phyloP scores from a whole-genome alignment of 2,329 filamentous ascomycete genomes.

The Cryoendolithus antarcticus region DNA sequence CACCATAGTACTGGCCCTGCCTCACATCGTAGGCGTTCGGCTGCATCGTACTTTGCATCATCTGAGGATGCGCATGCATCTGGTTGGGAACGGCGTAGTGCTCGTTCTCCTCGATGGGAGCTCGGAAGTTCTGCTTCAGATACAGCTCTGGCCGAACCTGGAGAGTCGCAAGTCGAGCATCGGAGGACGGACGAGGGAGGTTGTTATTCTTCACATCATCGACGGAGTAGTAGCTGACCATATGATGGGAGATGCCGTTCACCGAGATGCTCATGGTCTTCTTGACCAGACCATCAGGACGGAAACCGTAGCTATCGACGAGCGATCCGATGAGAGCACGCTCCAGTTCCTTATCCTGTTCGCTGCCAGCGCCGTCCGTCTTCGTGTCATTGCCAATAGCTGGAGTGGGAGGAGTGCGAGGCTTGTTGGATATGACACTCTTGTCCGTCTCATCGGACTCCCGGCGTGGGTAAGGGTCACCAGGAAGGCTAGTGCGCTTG shows the following conservation, averaged over 20 bases:
- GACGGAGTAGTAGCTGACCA: slow-evolving; percentile 80
- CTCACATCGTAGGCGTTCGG: slow-evolving; percentile 17
- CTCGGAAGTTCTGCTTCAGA: slow-evolving; percentile 28
- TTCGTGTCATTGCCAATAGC: slow-evolving; percentile 16
- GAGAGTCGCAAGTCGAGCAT: slow-evolving; percentile 29
- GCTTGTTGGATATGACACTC: slow-evolving; percentile 5
- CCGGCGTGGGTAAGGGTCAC: slow-evolving; percentile 38
- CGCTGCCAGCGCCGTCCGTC: slow-evolving; percentile 16
- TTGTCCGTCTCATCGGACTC: slow-evolving; percentile 22
- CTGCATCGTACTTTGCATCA: slow-evolving; percentile 20
- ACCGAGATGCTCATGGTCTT: slow-evolving; percentile 80
- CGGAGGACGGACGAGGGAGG: slow-evolving; percentile 47
- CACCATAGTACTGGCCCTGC: slow-evolving; percentile 19
- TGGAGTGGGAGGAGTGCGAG: slow-evolving; percentile 23
- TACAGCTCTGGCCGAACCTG: slow-evolving; percentile 25
- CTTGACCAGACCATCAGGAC: slow-evolving; percentile 70
- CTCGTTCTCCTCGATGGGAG: slow-evolving; percentile 26
- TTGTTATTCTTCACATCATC: slow-evolving; percentile 59
- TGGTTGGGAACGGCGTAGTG: slow-evolving; percentile 24
- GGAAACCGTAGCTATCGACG: slow-evolving; percentile 84
- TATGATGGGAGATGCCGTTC: slow-evolving; percentile 63
- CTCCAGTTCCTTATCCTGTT: slow-evolving; percentile 37
- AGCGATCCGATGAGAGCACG: slow-evolving; percentile 65
- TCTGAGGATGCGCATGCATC: slow-evolving; percentile 23
- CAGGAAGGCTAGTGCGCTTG: slow-evolving; percentile 39